Evolutionary conservation across 192 early-diverging fungal genomes (phyloP), one percentile per base, ranked within the genome.

Genomic region (Mortierella claussenii): DNA sequence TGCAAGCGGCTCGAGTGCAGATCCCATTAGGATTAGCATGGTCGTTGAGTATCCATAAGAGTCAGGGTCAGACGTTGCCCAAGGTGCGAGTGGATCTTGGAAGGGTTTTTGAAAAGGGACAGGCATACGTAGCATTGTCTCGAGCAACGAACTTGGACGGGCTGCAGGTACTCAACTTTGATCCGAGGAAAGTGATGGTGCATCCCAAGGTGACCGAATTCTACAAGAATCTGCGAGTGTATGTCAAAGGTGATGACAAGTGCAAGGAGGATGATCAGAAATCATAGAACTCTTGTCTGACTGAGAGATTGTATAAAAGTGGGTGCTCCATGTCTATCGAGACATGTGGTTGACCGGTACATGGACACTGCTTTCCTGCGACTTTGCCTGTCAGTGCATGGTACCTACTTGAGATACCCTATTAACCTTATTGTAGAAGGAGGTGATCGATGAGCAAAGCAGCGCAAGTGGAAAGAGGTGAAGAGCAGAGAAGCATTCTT

Each of bases 41-140:
- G 94, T 92, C 93, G 3, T 76, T 94, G 61, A 92, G 91, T 32
- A 94, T 96, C 49, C 94, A 96, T 66, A 96, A 96, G 71, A 88
- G 88, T 62, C 94, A 96, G 67, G 94, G 94, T 2, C 93, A 95
- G 80, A 94, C 94, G 7, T 82, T 96, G 17, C 91, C 93, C 30
- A 82, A 88, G 24, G 85, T 93, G 20, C 64, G 82, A 28, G 92
- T 96, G 33, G 91, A 96, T 73, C 75, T 96, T 32, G 83, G 86
- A 18, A 83, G 82, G 44, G 86, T 90, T 3, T 96, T 96, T 89
- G 93, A 94, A 59, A 88, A 88, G 59, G 94, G 94, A 3, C 91
- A 93, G 73, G 92, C 92, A 2, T 96, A 96, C 66, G 94, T 96
- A 30, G 94, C 94, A 0, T 70, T 96, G 45, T 92, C 91, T 30